Evolutionary conservation across 2,329 filamentous ascomycete species (phyloP), one percentile per base, ranked within the genome.

Genomic region (Fusarium nelsonii): DNA sequence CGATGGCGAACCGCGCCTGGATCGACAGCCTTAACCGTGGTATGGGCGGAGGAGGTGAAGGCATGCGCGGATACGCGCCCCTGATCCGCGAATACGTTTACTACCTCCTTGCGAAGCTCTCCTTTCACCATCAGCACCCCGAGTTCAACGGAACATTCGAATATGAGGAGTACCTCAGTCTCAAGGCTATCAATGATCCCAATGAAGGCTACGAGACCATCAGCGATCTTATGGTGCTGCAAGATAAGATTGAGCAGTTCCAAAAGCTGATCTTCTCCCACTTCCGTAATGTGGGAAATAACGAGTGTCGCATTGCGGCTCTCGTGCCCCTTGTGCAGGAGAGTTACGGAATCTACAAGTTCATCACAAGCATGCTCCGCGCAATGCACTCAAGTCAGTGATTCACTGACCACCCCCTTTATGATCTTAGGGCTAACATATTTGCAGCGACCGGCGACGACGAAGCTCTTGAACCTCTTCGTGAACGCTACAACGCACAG

Each of bases 121-220:
- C 89, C n/a, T 99, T 99, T 82, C 96, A 99, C 82, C 90, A 96
- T 67, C 92, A 97, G 72, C 96, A 99, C 78, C 93, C 94, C 18
- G 95, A 98, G 79, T 99, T 99, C 84, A 99, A 99, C 81, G 96
- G 95, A 63, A 94, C 95, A 2, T 99, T 99, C 76, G 96, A 99
- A 79, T 99, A 99, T 78, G 95, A 98, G 83, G 96, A 99, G 79
- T 99, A 99, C 79, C 94, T 98, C 79, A 97, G 94, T 77, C 85
- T 99, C 78, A 98, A 97, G 84, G 93, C 94, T 30, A 98, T 97
- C 83, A 97, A 98, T 79, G 96, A 99, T 80, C 96, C 96, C 6
- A 98, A 99, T 77, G 96, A 99, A 83, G 96, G 96, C 77, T 95
- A 91, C 78, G 96, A 99, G 84, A 97, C 95, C 26, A 98, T 99